Evolutionary conservation across 805 yeast species (phyloP).

Genomic region (Metschnikowia anglica): DNA sequence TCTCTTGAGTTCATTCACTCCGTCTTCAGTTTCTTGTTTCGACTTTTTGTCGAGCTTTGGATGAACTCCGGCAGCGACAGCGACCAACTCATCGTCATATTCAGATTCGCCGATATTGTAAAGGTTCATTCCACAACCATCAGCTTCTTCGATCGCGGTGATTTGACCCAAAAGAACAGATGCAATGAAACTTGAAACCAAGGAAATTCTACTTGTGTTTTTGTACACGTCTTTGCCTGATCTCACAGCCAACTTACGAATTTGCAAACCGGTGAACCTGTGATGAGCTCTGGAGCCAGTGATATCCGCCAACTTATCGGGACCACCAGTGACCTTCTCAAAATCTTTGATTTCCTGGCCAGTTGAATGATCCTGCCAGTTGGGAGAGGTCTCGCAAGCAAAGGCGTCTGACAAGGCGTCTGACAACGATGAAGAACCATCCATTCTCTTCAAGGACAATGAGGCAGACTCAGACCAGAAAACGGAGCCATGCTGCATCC

Average conservation of each 20-base stretch:
- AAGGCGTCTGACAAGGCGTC: slow-evolving; percentile 54
- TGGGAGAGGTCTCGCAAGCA: slow-evolving; percentile 68
- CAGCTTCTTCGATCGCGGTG: slow-evolving; percentile 72
- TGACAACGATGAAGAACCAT: slow-evolving; percentile 34
- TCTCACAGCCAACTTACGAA: slow-evolving; percentile 64
- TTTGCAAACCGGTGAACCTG: slow-evolving; percentile 91
- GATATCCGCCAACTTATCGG: slow-evolving; percentile 60
- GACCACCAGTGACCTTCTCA: slow-evolving; percentile 55
- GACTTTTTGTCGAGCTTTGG: slow-evolving; percentile 39
- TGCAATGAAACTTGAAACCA: slow-evolving; percentile 78
- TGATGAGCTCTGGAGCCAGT: slow-evolving; percentile 90
- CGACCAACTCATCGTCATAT: slow-evolving; percentile 57
- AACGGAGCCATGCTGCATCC: slow-evolving; percentile 92
- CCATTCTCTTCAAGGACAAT: slow-evolving; percentile 38
- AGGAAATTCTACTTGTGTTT: slow-evolving; percentile 59
- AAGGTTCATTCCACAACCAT: slow-evolving; percentile 91
- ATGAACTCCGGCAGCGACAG: slow-evolving; percentile 54
- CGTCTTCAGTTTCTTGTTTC: slow-evolving; percentile 23
- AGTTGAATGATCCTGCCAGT: slow-evolving; percentile 95
- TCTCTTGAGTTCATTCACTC: slow-evolving; percentile 40
- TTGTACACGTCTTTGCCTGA: slow-evolving; percentile 51
- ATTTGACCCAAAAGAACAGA: slow-evolving; percentile 66
- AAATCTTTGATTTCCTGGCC: slow-evolving; percentile 61
- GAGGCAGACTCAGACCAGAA: slow-evolving; percentile 63
- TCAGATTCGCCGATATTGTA: slow-evolving; percentile 63